Evolutionary conservation across 225 moss, liverwort and hornwort species (phyloP).

Genomic region (Marchantia polymorpha): DNA sequence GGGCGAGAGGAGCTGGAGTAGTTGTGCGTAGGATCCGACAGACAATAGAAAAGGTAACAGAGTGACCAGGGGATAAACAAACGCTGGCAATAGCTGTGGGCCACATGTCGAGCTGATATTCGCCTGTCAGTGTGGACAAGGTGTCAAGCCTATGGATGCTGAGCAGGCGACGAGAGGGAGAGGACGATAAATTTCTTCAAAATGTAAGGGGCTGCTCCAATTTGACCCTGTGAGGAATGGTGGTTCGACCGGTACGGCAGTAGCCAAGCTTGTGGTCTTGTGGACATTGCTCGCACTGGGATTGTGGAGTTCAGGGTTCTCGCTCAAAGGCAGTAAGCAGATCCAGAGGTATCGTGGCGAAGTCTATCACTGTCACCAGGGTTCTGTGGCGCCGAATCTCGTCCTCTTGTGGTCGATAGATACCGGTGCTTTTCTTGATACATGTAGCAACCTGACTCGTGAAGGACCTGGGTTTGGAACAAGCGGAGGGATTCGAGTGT

Average conservation of each 20-base stretch:
- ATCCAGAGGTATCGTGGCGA: constrained; percentile 1
- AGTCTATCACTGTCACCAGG: not conserved
- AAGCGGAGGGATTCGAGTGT: not conserved
- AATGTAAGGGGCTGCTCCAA: not conserved
- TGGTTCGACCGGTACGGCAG: not conserved
- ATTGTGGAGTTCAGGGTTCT: not conserved
- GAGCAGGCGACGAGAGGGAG: constrained; percentile 2
- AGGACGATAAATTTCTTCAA: constrained; percentile 14
- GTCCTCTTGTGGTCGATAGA: too few relatives aligned
- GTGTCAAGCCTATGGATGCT: constrained; percentile 16
- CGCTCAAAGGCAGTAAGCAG: not conserved
- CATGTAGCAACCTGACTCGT: too few relatives aligned
- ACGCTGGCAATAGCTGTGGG: not conserved
- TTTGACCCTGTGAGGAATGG: not conserved
- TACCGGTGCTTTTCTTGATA: too few relatives aligned
- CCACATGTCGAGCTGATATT: constrained; percentile 7
- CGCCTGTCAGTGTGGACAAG: not conserved
- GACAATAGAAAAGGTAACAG: too few relatives aligned
- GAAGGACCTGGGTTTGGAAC: too few relatives aligned
- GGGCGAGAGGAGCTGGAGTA: too few relatives aligned
- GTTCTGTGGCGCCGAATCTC: not conserved
- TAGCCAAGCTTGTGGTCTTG: constrained; percentile 3
- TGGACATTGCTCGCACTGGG: not conserved
- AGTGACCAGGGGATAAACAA: not conserved
- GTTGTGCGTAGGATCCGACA: too few relatives aligned